Percentiles rank a stretch among this genome's conserved stretches.
These are phyloP conservation scores for Fagopyrum esculentum DNA, from an alignment of 148 eudicot genomes.

Conservation along the genomic window DNA sequence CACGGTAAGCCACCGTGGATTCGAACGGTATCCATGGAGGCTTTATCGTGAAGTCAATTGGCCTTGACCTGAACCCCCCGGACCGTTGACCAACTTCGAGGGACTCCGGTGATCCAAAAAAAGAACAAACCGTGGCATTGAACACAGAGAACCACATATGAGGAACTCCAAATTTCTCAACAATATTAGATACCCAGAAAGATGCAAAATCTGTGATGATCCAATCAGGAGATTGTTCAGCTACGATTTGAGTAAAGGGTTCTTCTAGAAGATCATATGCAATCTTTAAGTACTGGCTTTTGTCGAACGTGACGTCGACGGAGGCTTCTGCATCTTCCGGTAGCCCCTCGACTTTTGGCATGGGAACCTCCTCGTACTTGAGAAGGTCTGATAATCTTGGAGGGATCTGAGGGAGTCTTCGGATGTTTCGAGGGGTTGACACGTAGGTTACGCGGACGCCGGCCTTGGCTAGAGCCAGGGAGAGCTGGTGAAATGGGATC, in stretches of 20 bases:
- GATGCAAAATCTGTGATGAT: conserved; percentile 10
- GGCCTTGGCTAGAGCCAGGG: conserved; percentile 16
- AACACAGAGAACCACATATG: conserved; percentile 1
- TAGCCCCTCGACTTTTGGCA: neutral
- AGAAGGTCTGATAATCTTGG: neutral
- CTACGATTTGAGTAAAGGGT: conserved; percentile 5
- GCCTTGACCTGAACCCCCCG: neutral
- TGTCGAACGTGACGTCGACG: neutral
- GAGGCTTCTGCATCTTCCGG: conserved; percentile 16
- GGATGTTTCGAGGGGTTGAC: conserved; percentile 23
- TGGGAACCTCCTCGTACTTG: neutral
- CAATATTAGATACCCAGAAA: conserved; percentile 4
- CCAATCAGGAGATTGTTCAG: conserved; percentile 14
- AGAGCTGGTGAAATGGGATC: conserved; percentile 21
- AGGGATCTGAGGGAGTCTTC: conserved; percentile 19
- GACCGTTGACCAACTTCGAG: neutral
- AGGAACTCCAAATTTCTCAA: neutral
- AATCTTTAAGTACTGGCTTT: conserved; percentile 11
- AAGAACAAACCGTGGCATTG: neutral
- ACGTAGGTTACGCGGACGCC: conserved; percentile 15
- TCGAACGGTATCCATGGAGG: conserved; percentile 17
- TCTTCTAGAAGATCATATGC: conserved; percentile 14
- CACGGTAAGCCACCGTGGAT: conserved; percentile 15
- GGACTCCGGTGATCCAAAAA: conserved; percentile 15
- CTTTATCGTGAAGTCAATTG: conserved; percentile 4